Conservation (phyloP, 352 stramenopile genomes). For the Phytophthora melonis region DNA sequence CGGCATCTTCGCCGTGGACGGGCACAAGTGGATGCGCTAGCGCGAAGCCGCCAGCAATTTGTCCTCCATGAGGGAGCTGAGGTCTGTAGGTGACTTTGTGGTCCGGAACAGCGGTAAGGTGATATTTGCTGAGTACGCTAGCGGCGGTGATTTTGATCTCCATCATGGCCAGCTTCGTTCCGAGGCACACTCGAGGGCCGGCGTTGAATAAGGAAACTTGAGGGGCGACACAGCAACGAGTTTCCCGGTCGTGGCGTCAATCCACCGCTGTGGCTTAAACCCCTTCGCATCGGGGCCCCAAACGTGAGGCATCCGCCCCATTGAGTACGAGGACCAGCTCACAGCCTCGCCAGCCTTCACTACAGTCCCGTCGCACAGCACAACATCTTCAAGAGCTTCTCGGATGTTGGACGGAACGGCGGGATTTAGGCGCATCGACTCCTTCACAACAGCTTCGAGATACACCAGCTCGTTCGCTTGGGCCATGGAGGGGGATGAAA, state of each 20-base stretch:
- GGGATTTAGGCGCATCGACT: conserved; percentile 43
- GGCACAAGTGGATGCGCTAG: conserved; percentile 50
- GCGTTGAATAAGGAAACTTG: conserved; percentile 65
- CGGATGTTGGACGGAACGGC: conserved; percentile 41
- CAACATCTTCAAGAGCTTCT: conserved; percentile 42
- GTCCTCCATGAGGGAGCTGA: conserved; percentile 50
- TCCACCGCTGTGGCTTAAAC: conserved; percentile 57
- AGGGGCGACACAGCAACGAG: conserved; percentile 46
- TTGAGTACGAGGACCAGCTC: conserved; percentile 45
- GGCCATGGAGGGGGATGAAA: conserved; percentile 22
- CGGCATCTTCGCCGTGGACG: conserved; percentile 53
- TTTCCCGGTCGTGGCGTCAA: conserved; percentile 38
- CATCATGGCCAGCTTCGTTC: conserved; percentile 54
- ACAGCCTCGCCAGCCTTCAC: conserved; percentile 41
- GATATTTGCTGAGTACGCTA: conserved; percentile 54
- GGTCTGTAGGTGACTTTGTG: conserved; percentile 44
- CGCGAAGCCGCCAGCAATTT: conserved; percentile 62
- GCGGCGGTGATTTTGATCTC: conserved; percentile 63
- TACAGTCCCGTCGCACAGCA: conserved; percentile 53
- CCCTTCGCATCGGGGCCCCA: conserved; percentile 55
- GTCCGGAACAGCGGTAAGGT: conserved; percentile 32
- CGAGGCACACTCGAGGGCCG: conserved; percentile 54
- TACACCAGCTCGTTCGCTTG: conserved; percentile 50
- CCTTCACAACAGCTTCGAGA: conserved; percentile 51
- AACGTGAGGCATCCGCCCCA: conserved; percentile 46